Evolutionary conservation across 345 rosid genomes (phyloP), one percentile per base, ranked within the genome.

Genomic region (Eucalyptus pauciflora): DNA sequence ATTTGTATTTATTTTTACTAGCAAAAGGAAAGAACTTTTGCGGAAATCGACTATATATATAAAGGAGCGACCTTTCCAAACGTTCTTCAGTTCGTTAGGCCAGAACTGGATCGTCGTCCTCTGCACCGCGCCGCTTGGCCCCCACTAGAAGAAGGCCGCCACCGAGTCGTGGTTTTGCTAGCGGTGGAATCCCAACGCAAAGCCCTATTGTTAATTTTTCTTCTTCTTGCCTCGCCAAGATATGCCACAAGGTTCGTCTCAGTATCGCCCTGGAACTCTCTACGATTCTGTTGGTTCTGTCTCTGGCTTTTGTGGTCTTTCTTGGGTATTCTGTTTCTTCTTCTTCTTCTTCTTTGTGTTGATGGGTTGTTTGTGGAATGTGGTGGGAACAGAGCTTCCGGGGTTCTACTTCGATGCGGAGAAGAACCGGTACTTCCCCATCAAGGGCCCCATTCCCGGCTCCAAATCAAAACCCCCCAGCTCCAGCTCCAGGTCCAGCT

Each of bases 341-440:
- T 58, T 58, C 60, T 56, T 33, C 54, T 54, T 3, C 52, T 29
- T 29, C 54, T 88, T 46, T 11, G 11, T 48, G 64, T 33, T n/a
- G 7, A 69, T 33, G 52, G 43, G 33, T 64, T 62, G 56, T 87
- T 27, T 67, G 88, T 27, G 8, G 85, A 41, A 22, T 76, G 62
- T 41, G 50, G 43, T 56, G 71, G 52, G 7, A 33, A 76, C 94
- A 96, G 99, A 96, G 46, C 95, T 96, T 91, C 97, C 97, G 58
- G 99, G 99, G 67, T 96, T 94, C 88, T 96, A 97, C 90, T 96
- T 88, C 91, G 99, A 98, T 92, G 94, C 94, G 50, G 98, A 94
- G 94, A 98, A 95, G 96, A 96, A 97, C 90, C 92, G 98, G 91
- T 96, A 95, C 87, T 98, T 96, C 90, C 97, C 98, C 43, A 91